Conservation (phyloP, 2,329 filamentous ascomycete species). For the Knufia petricola region DNA sequence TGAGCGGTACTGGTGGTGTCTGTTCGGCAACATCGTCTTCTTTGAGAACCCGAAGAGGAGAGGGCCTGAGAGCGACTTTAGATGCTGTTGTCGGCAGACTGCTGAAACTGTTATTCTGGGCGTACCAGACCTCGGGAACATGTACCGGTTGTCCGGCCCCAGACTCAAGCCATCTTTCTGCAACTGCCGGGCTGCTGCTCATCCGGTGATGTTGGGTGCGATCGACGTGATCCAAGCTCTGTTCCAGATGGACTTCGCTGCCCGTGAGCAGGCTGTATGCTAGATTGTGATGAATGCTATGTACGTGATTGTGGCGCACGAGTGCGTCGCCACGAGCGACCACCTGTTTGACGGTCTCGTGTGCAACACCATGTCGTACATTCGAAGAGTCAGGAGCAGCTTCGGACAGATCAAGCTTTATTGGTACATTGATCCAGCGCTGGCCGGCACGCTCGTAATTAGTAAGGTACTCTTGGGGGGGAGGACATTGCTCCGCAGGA, state of each 20-base stretch:
- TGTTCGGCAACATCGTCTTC: not conserved
- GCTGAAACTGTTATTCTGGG: not conserved
- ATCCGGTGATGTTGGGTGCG: not conserved
- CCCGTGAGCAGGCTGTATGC: not conserved
- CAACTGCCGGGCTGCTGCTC: not conserved
- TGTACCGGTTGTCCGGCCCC: too few species aligned
- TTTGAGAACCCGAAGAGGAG: not conserved
- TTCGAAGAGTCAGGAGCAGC: not conserved
- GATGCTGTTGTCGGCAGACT: not conserved
- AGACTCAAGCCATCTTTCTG: too few species aligned
- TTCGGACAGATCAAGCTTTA: not conserved
- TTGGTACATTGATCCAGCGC: not conserved
- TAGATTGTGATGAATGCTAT: not conserved
- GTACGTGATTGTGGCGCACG: not conserved
- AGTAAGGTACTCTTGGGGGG: not conserved
- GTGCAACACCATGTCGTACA: not conserved
- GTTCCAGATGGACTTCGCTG: not conserved
- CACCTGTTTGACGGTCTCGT: not conserved
- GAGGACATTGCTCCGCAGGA: not conserved
- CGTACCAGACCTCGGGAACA: not conserved
- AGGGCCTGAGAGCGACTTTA: not conserved
- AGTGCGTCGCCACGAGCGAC: not conserved
- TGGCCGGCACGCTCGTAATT: not conserved
- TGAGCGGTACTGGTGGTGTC: not conserved
- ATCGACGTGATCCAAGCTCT: not conserved